Conservation (phyloP, 1,284 basidiomycete species). For the Acaromyces ingoldii region DNA sequence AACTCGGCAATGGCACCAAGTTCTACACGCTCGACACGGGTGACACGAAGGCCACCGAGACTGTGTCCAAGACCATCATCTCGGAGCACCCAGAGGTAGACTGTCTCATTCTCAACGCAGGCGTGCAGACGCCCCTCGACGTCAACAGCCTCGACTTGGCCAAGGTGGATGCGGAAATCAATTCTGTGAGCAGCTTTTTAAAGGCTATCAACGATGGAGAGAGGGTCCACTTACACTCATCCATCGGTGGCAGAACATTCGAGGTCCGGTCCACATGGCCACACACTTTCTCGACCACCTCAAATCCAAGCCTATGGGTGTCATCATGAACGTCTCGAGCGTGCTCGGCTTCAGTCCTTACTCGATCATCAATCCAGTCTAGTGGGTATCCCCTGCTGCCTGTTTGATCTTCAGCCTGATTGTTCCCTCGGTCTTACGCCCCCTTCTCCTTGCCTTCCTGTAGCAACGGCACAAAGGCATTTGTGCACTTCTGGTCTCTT, state of each 20-base stretch:
- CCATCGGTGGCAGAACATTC: constrained; percentile 38
- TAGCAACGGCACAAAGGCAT: constrained; percentile 32
- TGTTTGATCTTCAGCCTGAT: constrained; percentile 10
- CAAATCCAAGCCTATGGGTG: constrained; percentile 29
- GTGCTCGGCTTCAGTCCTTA: constrained; percentile 40
- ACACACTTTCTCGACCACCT: constrained; percentile 39
- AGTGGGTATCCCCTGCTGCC: too few species aligned
- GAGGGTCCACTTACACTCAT: too few species aligned
- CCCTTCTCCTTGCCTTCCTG: neutral
- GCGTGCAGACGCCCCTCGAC: constrained; percentile 48
- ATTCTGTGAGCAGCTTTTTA: too few species aligned
- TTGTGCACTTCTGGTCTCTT: constrained; percentile 43
- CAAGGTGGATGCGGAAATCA: constrained; percentile 39
- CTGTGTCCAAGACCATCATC: constrained; percentile 46
- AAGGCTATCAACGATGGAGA: too few species aligned
- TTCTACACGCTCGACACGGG: constrained; percentile 53
- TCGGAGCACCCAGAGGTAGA: constrained; percentile 53
- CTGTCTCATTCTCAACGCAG: constrained; percentile 54
- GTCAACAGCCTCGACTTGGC: constrained; percentile 37
- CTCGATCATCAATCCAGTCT: constrained; percentile 31
- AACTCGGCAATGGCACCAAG: constrained; percentile 43
- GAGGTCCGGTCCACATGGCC: constrained; percentile 41
- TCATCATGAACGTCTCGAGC: constrained; percentile 41
- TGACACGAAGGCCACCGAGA: constrained; percentile 36
- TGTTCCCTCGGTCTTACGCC: neutral